These are phyloP conservation scores for Vitellaria paradoxa DNA, from an alignment of 179 eudicot species.

Conservation along the genomic window DNA sequence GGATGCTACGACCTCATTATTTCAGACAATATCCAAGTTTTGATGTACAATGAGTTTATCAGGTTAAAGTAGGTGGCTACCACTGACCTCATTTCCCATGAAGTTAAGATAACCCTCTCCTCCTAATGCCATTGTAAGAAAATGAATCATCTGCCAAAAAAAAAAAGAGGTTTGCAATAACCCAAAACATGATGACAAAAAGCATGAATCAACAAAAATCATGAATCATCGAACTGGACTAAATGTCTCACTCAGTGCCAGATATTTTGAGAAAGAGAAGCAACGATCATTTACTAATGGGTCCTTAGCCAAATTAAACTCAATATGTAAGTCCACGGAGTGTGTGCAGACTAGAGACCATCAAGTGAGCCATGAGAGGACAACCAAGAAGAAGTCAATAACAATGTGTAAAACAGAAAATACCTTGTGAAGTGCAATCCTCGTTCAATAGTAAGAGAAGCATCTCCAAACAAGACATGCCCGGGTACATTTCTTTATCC, in stretches of 20 bases:
- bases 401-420: constrained; percentile 1
- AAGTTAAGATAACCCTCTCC: constrained; percentile 98
- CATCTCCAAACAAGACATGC: constrained; percentile 84
- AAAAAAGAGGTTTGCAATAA: neutral
- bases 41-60: neutral
- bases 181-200: neutral
- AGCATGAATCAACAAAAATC: neutral
- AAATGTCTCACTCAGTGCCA: neutral
- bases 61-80: neutral
- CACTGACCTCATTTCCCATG: constrained; percentile 98
- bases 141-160: constrained; percentile 83
- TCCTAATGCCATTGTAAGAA: constrained; percentile 95
- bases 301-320: neutral
- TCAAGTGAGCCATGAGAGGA: neutral
- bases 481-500: constrained; percentile 96
- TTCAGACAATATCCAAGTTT: neutral
- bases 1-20: neutral
- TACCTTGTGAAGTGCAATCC: constrained; percentile 99
- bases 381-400: neutral
- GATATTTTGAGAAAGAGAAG: neutral
- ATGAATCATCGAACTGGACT: neutral
- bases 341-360: neutral
- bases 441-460: constrained; percentile 77
- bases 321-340: neutral
- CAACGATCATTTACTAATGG: neutral